These are phyloP conservation scores for Vitis hybrid DNA, from an alignment of 177 flowering plant species.

Conservation along the genomic window DNA sequence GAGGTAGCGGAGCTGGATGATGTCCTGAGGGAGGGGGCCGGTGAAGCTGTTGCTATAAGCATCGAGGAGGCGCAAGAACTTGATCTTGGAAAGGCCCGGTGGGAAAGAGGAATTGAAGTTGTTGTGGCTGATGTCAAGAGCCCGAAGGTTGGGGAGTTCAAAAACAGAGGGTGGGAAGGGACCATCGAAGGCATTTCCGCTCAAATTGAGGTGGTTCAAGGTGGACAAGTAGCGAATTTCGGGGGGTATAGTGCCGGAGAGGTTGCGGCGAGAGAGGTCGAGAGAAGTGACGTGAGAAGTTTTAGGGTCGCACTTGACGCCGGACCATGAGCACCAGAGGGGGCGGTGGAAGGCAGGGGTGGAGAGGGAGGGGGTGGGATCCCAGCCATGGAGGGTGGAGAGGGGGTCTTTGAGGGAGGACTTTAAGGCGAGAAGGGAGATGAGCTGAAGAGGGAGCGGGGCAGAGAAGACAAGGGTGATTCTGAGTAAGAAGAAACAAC, in stretches of 20 bases:
- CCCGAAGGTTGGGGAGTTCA: constrained; percentile 42
- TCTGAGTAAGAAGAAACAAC: constrained; percentile 6
- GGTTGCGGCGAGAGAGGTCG: constrained; percentile 70
- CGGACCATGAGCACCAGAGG: constrained; percentile 88
- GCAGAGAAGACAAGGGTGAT: constrained; percentile 21
- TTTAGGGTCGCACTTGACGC: constrained; percentile 56
- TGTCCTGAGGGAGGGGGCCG: constrained; percentile 66
- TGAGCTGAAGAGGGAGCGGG: constrained; percentile 43
- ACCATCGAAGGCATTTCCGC: constrained; percentile 67
- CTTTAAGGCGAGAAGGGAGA: constrained; percentile 72
- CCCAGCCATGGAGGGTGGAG: constrained; percentile 62
- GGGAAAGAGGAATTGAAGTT: constrained; percentile 67
- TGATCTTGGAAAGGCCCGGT: constrained; percentile 58
- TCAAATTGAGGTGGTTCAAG: constrained; percentile 63
- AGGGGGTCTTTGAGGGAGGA: constrained; percentile 69
- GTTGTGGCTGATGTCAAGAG: constrained; percentile 86
- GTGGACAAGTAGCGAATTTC: constrained; percentile 44
- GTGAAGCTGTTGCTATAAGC: constrained; percentile 87
- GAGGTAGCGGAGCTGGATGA: constrained; percentile 42
- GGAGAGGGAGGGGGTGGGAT: constrained; percentile 22
- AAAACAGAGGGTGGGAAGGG: constrained; percentile 56
- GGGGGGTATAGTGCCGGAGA: constrained; percentile 66
- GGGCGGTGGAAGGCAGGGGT: constrained; percentile 25
- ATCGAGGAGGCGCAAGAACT: constrained; percentile 41
- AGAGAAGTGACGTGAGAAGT: constrained; percentile 43